Evolutionary conservation across 2,329 filamentous ascomycete species (phyloP).

Genomic region (Xylariaceae sp.): DNA sequence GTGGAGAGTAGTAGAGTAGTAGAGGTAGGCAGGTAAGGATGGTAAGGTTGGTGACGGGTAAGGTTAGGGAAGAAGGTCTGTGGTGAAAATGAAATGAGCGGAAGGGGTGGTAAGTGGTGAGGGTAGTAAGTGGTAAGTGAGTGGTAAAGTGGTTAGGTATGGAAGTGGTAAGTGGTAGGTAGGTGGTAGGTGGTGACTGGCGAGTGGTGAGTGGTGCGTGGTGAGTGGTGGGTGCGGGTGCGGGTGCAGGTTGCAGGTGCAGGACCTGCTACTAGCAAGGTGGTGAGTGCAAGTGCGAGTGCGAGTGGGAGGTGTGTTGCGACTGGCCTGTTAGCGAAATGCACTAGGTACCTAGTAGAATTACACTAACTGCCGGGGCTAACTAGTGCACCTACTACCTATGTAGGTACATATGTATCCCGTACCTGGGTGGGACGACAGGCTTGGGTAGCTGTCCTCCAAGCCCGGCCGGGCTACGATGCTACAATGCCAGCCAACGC

Average conservation of each 20-base stretch:
- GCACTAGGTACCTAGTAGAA: not conserved
- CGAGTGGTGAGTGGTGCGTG: not conserved
- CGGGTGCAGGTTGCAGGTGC: too few species aligned
- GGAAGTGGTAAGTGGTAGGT: too few species aligned
- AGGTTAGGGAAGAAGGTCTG: not conserved
- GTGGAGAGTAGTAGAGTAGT: not conserved
- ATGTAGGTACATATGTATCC: not conserved
- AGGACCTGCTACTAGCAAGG: not conserved
- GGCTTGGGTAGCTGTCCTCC: not conserved
- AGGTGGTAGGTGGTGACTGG: too few species aligned
- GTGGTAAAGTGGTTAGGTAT: too few species aligned
- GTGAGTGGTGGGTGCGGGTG: not conserved
- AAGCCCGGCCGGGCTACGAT: not conserved
- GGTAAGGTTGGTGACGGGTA: not conserved
- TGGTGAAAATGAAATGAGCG: not conserved
- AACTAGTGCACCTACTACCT: not conserved
- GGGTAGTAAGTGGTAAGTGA: too few species aligned
- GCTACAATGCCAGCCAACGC: not conserved
- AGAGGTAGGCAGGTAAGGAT: not conserved
- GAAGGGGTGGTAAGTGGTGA: not conserved
- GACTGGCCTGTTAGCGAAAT: not conserved
- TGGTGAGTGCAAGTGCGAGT: not conserved
- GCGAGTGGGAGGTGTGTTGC: not conserved
- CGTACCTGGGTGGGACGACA: not conserved
- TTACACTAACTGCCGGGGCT: not conserved